Evolutionary conservation across 140 eudicot genomes (phyloP).

Genomic region (Erigeron philadelphicus): DNA sequence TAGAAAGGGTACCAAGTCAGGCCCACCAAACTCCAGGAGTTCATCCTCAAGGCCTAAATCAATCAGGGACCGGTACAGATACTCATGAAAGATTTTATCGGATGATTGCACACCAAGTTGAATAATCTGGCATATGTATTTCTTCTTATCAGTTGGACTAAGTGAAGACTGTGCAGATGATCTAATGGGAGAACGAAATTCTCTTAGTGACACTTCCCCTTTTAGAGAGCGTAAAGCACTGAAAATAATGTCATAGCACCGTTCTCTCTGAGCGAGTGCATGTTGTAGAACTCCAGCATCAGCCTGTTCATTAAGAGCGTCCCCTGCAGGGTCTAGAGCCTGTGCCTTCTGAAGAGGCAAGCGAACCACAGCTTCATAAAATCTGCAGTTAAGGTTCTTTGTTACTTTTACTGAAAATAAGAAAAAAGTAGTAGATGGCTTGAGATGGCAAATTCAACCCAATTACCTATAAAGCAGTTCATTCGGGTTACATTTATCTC

Average conservation of each 20-base stretch:
- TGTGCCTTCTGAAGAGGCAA: conserved; percentile 92
- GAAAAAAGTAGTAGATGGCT: not conserved
- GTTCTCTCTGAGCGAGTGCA: conserved; percentile 80
- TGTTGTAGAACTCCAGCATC: conserved; percentile 65
- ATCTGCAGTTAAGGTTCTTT: conserved; percentile 41
- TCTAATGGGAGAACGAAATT: conserved; percentile 73
- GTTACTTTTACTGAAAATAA: conserved; percentile 20
- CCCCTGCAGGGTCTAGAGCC: conserved; percentile 87
- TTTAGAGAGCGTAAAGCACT: conserved; percentile 73
- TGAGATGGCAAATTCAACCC: not conserved
- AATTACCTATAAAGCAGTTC: conserved; percentile 2
- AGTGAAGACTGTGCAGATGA: conserved; percentile 65
- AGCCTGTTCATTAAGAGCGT: conserved; percentile 83
- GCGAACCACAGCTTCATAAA: conserved; percentile 97
- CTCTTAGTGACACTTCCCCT: conserved; percentile 62
- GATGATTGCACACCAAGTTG: conserved; percentile 97
- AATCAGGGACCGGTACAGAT: conserved; percentile 67
- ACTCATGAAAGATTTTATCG: conserved; percentile 78
- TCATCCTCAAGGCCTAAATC: conserved; percentile 90
- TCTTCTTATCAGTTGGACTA: conserved; percentile 73
- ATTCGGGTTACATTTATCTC: not conserved
- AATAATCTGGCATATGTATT: conserved; percentile 79
- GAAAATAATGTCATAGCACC: conserved; percentile 76
- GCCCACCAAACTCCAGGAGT: conserved; percentile 86
- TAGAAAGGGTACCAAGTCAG: conserved; percentile 84